A percentile compares a stretch with the other conserved stretches of the same genome.
Evolutionary conservation across 169 alveolate genomes (phyloP).

Genomic region (Toxoplasma gondii): DNA sequence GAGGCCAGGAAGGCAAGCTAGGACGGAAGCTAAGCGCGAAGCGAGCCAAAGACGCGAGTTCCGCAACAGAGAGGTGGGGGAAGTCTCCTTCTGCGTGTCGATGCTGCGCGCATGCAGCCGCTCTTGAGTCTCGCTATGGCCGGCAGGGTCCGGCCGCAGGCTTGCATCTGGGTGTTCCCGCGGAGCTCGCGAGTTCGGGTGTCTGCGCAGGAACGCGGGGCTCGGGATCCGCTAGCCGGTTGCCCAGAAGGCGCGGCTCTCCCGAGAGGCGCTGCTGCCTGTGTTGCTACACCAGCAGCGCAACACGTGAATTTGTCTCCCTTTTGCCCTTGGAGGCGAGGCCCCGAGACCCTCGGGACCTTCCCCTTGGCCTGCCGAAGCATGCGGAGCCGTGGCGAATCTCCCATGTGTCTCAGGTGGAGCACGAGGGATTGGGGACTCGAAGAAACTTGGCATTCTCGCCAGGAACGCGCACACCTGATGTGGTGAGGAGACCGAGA

Average conservation of each 20-base stretch:
- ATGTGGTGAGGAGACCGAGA: too few relatives aligned
- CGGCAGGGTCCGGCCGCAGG: background rate
- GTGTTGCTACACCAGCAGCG: slow-evolving; percentile 27
- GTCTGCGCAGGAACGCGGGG: background rate
- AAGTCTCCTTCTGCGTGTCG: background rate
- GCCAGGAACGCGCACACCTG: too few relatives aligned
- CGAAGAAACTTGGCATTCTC: too few relatives aligned
- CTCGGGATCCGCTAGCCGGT: background rate
- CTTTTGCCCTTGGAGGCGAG: background rate
- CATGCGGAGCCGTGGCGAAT: background rate
- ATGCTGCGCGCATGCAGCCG: background rate
- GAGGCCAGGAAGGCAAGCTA: too few relatives aligned
- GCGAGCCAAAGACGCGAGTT: too few relatives aligned
- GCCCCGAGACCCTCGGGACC: background rate
- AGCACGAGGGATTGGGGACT: background rate
- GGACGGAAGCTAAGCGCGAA: too few relatives aligned
- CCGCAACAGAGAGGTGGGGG: background rate
- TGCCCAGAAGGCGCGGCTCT: background rate
- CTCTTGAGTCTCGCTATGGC: background rate
- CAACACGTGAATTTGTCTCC: background rate
- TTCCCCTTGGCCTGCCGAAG: background rate
- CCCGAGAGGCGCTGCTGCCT: background rate
- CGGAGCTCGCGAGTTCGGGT: background rate
- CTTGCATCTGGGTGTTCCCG: background rate
- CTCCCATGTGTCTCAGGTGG: background rate